Percentiles rank a stretch among this genome's conserved stretches.
These are phyloP conservation scores for Cutaneotrichosporon dermatis DNA, from an alignment of 1,284 basidiomycete species.

Conservation along the genomic window DNA sequence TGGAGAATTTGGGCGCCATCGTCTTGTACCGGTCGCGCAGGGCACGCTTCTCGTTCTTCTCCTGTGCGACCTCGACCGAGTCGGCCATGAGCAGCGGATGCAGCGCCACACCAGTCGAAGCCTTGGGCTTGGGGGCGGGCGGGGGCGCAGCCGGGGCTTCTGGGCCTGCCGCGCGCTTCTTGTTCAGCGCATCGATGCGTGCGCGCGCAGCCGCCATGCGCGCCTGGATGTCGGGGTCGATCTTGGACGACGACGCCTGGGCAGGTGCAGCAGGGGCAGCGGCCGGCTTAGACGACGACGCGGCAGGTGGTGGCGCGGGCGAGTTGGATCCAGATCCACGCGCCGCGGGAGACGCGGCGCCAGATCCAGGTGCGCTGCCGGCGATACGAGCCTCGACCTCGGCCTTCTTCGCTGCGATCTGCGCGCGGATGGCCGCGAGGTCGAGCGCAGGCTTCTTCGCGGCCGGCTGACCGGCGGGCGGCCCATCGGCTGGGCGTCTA, in stretches of 20 bases:
- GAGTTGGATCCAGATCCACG: slow-evolving; percentile 17
- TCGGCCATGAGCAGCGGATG: slow-evolving; percentile 78
- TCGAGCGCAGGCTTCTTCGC: slow-evolving; percentile 22
- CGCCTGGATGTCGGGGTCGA: slow-evolving; percentile 62
- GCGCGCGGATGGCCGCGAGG: slow-evolving; percentile 54
- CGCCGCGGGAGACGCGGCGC: slow-evolving; percentile 22
- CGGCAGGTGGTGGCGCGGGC: slow-evolving; percentile 32
- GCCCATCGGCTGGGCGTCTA: slow-evolving; percentile 9
- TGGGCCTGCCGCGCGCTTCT: background rate
- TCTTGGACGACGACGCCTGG: slow-evolving; percentile 12
- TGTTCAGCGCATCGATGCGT: slow-evolving; percentile 68
- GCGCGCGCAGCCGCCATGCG: slow-evolving; percentile 72
- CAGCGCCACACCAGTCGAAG: slow-evolving; percentile 58
- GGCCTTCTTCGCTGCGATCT: slow-evolving; percentile 77
- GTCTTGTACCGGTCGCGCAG: slow-evolving; percentile 67
- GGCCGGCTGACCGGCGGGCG: slow-evolving; percentile 19
- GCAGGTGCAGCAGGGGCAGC: slow-evolving; percentile 4
- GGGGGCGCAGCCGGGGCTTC: slow-evolving; percentile 8
- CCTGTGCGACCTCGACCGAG: slow-evolving; percentile 24
- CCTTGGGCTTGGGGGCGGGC: background rate
- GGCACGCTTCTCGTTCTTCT: slow-evolving; percentile 44
- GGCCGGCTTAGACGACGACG: slow-evolving; percentile 42
- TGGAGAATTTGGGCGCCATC: slow-evolving; percentile 95
- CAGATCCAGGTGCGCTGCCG: slow-evolving; percentile 36
- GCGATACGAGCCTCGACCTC: slow-evolving; percentile 60